Evolutionary conservation across 768 basidiomycete species (phyloP).

Genomic region (Tremella mesenterica): DNA sequence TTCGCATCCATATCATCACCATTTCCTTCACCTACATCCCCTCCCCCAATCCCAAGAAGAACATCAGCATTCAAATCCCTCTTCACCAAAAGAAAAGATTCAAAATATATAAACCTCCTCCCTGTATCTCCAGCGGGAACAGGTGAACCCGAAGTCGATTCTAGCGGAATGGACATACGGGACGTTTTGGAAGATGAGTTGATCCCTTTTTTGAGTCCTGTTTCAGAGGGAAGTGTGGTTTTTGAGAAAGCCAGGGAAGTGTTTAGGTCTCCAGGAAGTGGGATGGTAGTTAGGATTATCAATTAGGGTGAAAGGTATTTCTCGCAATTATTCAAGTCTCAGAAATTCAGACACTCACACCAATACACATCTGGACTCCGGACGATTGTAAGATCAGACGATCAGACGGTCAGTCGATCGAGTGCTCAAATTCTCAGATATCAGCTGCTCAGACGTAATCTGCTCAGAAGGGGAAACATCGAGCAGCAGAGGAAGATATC

Average conservation of each 20-base stretch:
- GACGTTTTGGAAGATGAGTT: constrained; percentile 39
- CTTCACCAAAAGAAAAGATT: constrained; percentile 33
- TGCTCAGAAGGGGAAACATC: too few species aligned
- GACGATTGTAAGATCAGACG: neutral
- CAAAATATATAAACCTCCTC: constrained; percentile 26
- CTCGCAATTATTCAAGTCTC: too few species aligned
- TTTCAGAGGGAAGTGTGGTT: constrained; percentile 16
- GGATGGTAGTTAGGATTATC: constrained; percentile 24
- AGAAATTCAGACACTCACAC: too few species aligned
- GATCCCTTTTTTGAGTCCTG: constrained; percentile 30
- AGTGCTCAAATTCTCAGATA: too few species aligned
- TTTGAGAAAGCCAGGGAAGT: constrained; percentile 39
- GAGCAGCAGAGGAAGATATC: too few species aligned
- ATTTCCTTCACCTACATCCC: neutral
- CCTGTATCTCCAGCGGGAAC: constrained; percentile 29
- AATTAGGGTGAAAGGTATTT: constrained; percentile 19
- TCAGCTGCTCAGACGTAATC: too few species aligned
- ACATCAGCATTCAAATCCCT: constrained; percentile 30
- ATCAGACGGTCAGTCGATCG: neutral
- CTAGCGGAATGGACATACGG: constrained; percentile 34
- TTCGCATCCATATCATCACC: constrained; percentile 61
- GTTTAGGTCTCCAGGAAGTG: constrained; percentile 18
- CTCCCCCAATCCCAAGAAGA: constrained; percentile 8
- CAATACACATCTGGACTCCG: too few species aligned
- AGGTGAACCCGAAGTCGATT: constrained; percentile 40